Conservation (phyloP, 2,329 filamentous ascomycete species). For the Domatiomyces catenatus region DNA sequence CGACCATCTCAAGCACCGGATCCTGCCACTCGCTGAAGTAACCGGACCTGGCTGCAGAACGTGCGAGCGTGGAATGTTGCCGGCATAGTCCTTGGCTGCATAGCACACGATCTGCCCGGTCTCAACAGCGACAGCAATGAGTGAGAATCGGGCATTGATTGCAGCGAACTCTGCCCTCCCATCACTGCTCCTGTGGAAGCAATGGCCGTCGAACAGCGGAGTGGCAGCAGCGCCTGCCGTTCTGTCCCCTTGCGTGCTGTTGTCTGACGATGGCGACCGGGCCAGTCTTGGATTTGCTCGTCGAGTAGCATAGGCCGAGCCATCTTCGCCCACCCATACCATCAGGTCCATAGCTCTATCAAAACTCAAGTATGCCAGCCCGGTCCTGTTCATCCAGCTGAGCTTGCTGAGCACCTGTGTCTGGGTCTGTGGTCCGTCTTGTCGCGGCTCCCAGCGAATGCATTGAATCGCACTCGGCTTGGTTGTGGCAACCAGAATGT, state of each 20-base stretch:
- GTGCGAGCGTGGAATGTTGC: slow-evolving; percentile 81
- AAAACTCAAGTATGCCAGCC: slow-evolving; percentile 71
- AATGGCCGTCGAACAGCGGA: slow-evolving; percentile 73
- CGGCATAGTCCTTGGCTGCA: slow-evolving; percentile 78
- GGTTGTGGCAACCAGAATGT: slow-evolving; percentile 76
- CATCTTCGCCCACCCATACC: slow-evolving; percentile 81
- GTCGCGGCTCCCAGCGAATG: slow-evolving; percentile 85
- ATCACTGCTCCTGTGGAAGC: slow-evolving; percentile 62
- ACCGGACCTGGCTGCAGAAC: slow-evolving; percentile 57
- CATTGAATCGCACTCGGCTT: slow-evolving; percentile 93
- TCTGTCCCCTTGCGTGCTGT: slow-evolving; percentile 26
- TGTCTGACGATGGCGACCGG: slow-evolving; percentile 17
- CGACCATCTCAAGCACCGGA: slow-evolving; percentile 70
- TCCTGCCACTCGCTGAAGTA: slow-evolving; percentile 46
- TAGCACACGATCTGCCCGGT: slow-evolving; percentile 79
- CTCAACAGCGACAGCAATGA: slow-evolving; percentile 71
- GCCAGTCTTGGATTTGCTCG: slow-evolving; percentile 36
- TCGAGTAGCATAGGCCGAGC: slow-evolving; percentile 81
- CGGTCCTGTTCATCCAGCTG: slow-evolving; percentile 66
- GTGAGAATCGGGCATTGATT: slow-evolving; percentile 87
- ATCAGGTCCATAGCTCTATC: slow-evolving; percentile 93
- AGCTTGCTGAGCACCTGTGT: slow-evolving; percentile 83
- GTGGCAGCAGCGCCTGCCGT: slow-evolving; percentile 24
- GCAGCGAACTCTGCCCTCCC: slow-evolving; percentile 56
- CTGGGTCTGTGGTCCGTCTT: slow-evolving; percentile 64